phyloP scores from a whole-genome alignment of 2,329 filamentous ascomycete genomes.

The Bipolaris cookei region DNA sequence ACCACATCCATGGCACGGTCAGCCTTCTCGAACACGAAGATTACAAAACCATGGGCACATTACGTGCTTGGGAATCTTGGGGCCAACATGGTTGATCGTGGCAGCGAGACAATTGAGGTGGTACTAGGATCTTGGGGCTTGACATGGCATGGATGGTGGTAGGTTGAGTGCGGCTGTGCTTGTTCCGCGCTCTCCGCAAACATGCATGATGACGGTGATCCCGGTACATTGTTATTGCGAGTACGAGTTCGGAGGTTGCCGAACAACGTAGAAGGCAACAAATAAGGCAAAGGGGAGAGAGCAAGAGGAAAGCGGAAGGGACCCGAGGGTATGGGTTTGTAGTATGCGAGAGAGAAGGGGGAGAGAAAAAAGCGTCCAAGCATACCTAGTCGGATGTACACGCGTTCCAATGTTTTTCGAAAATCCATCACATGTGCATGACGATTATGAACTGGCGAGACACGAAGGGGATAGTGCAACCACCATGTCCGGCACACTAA shows the following conservation, averaged over 20 bases:
- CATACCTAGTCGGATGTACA: conserved; percentile 6
- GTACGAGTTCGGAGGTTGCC: conserved; percentile 14
- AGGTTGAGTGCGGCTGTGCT: conserved; percentile 9
- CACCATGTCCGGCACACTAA: conserved; percentile 8
- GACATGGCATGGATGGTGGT: conserved; percentile 6
- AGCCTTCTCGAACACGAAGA: conserved; percentile 13
- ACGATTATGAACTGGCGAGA: conserved; percentile 9
- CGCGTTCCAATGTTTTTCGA: conserved; percentile 8
- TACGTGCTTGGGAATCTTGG: conserved; percentile 6
- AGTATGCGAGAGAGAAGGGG: neutral
- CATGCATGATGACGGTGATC: conserved; percentile 5
- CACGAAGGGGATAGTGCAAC: conserved; percentile 12
- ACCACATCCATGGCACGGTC: conserved; percentile 10
- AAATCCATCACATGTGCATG: conserved; percentile 10
- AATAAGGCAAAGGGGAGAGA: neutral
- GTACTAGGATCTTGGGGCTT: conserved; percentile 6
- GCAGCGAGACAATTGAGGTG: conserved; percentile 2
- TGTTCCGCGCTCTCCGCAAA: conserved; percentile 11
- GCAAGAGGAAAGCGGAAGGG: neutral
- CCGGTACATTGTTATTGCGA: conserved; percentile 9
- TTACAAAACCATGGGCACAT: conserved; percentile 8
- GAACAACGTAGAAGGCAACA: neutral
- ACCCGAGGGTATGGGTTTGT: conserved; percentile 3
- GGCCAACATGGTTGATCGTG: conserved; percentile 6
- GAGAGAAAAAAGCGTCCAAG: neutral